phyloP scores from a whole-genome alignment of 352 stramenopile genomes.

The Globisporangium nodosum region DNA sequence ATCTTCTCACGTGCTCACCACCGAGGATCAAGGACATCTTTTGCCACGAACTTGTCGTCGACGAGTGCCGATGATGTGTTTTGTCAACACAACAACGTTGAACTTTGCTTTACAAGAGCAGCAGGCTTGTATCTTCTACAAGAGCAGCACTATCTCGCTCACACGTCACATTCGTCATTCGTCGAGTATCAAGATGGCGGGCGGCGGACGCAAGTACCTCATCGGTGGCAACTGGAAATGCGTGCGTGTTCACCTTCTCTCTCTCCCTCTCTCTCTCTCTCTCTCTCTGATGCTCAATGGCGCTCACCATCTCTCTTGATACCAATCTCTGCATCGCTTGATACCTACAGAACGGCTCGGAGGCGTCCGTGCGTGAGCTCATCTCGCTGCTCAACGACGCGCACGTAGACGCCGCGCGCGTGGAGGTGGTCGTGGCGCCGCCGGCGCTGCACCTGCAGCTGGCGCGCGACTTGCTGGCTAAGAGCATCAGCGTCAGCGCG shows the following conservation, averaged over 20 bases:
- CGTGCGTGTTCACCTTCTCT: conserved; percentile 33
- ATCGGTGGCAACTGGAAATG: conserved; percentile 95
- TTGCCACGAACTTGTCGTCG: background rate
- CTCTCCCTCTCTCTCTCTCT: conserved; percentile 1
- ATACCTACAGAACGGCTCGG: conserved; percentile 40
- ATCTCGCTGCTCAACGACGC: conserved; percentile 81
- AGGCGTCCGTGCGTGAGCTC: conserved; percentile 84
- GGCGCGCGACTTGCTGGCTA: conserved; percentile 46
- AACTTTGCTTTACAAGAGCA: background rate
- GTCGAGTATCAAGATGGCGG: conserved; percentile 5
- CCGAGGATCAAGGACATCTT: background rate
- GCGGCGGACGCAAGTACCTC: conserved; percentile 62
- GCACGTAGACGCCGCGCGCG: conserved; percentile 45
- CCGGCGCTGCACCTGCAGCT: conserved; percentile 62
- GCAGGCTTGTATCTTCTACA: background rate
- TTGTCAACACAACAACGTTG: background rate
- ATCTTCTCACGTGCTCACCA: too few relatives aligned
- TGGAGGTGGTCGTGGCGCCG: conserved; percentile 79
- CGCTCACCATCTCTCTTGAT: background rate
- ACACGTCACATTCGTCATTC: background rate
- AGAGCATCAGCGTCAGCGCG: conserved; percentile 58
- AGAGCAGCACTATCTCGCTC: background rate
- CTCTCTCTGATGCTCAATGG: background rate
- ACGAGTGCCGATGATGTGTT: background rate
- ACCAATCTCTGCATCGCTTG: background rate